Percentiles rank a stretch among this genome's conserved stretches.
Evolutionary conservation across 164 flowering plant genomes (phyloP).

Genomic region (Cinnamomum micranthum): DNA sequence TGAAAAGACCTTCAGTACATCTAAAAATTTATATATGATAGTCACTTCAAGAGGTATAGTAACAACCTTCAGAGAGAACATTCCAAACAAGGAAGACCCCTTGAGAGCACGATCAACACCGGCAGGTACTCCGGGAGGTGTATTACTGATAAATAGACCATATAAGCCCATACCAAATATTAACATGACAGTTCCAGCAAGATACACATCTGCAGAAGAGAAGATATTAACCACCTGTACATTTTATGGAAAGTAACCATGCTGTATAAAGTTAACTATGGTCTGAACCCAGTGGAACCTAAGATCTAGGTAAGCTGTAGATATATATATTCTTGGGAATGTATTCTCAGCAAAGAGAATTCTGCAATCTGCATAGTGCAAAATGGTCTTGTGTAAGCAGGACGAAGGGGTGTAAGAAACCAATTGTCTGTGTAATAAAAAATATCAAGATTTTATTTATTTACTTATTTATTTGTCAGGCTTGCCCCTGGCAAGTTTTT

Average conservation of each 20-base stretch:
- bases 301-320: not conserved
- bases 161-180: slow-evolving; percentile 95
- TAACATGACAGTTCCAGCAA: slow-evolving; percentile 96
- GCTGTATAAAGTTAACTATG: not conserved
- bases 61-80: slow-evolving; percentile 84
- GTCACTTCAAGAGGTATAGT: not conserved
- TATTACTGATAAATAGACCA: slow-evolving; percentile 83
- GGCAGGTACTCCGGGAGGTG: slow-evolving; percentile 45
- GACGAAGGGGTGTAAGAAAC: not conserved
- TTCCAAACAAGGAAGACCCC: slow-evolving; percentile 92
- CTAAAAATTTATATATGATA: not conserved
- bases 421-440: not conserved
- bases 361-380: not conserved
- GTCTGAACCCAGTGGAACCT: not conserved
- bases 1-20: not conserved
- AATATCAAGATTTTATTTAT: not conserved
- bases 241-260: not conserved
- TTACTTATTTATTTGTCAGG: no score
- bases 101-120: slow-evolving; percentile 69
- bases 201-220: slow-evolving; percentile 79
- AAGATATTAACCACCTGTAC: not conserved
- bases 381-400: not conserved
- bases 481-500: no score
- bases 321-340: not conserved
- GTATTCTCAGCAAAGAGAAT: not conserved